Evolutionary conservation across 495 filamentous ascomycete species (phyloP).

Genomic region (Alectoria sarmentosa): DNA sequence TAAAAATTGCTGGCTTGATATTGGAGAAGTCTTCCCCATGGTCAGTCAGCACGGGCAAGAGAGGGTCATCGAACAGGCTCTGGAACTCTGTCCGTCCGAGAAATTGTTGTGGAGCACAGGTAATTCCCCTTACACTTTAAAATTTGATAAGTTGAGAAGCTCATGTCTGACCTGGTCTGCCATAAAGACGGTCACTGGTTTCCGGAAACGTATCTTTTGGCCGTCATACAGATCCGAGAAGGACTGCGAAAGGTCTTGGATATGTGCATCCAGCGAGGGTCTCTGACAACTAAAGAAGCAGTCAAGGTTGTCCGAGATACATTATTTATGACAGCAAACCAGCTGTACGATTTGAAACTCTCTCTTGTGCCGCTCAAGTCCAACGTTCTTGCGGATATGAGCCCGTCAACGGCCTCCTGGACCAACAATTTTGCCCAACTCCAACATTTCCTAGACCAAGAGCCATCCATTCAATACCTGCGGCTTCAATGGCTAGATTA

Average conservation of each 20-base stretch:
- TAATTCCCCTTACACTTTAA: neutral
- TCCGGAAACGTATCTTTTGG: constrained; percentile 76
- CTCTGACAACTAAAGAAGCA: constrained; percentile 53
- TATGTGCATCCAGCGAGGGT: constrained; percentile 52
- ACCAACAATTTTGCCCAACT: constrained; percentile 10
- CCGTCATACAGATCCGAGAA: constrained; percentile 70
- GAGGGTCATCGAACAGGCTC: constrained; percentile 59
- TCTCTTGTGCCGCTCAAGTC: constrained; percentile 1
- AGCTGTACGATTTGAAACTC: constrained; percentile 48
- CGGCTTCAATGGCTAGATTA: constrained; percentile 78
- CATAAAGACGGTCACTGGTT: constrained; percentile 70
- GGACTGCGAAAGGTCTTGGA: constrained; percentile 62
- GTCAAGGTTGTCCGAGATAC: constrained; percentile 50
- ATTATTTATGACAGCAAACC: constrained; percentile 65
- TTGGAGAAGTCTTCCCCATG: constrained; percentile 81
- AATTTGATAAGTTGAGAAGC: neutral
- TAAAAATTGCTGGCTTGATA: constrained; percentile 76
- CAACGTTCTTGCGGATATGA: neutral
- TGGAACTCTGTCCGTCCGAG: constrained; percentile 68
- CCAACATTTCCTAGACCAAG: constrained; percentile 30
- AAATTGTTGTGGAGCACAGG: constrained; percentile 69
- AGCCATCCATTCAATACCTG: constrained; percentile 46
- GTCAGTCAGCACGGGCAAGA: constrained; percentile 76
- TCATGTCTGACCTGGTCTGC: constrained; percentile 25
- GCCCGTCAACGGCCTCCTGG: constrained; percentile 4